A percentile compares a stretch with the other conserved stretches of the same genome.
phyloP scores from a whole-genome alignment of 495 filamentous ascomycete species.

The Trichoderma erinaceum region DNA sequence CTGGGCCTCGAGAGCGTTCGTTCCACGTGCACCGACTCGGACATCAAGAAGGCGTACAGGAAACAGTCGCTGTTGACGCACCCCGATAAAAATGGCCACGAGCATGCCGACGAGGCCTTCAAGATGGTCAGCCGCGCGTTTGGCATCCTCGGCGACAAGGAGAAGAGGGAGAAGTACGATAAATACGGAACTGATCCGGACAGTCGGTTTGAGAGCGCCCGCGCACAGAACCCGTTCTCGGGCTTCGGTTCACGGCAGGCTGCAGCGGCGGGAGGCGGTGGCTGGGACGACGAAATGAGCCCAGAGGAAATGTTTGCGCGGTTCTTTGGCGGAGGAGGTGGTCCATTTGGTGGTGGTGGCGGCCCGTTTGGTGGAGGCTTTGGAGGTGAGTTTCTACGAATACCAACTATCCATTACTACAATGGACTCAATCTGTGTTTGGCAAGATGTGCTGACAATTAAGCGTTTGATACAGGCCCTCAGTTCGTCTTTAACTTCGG shows the following conservation, averaged over 20 bases:
- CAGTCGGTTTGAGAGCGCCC: slow-evolving; percentile 63
- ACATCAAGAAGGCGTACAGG: slow-evolving; percentile 93
- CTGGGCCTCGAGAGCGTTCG: slow-evolving; percentile 58
- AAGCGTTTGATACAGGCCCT: slow-evolving; percentile 63
- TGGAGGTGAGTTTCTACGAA: slow-evolving; percentile 8
- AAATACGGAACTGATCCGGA: slow-evolving; percentile 88
- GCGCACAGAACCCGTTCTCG: slow-evolving; percentile 61
- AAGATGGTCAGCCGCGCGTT: slow-evolving; percentile 96
- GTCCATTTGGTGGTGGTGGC: slow-evolving; percentile 63
- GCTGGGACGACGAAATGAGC: slow-evolving; percentile 79
- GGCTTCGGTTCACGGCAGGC: slow-evolving; percentile 53
- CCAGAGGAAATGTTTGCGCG: slow-evolving; percentile 94
- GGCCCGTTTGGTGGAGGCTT: slow-evolving; percentile 54
- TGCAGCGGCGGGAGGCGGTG: slow-evolving; percentile 42
- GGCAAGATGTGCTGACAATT: slow-evolving; percentile 14
- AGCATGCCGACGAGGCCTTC: slow-evolving; percentile 94
- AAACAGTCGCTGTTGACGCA: slow-evolving; percentile 85
- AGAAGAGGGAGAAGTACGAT: slow-evolving; percentile 85
- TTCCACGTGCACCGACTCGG: slow-evolving; percentile 60
- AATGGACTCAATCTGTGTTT: neutral
- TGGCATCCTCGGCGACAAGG: slow-evolving; percentile 84
- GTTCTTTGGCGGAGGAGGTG: slow-evolving; percentile 82
- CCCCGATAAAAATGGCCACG: slow-evolving; percentile 97
- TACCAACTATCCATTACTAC: no score
- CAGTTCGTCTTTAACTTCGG: slow-evolving; percentile 90